Base-by-base conservation (phyloP, 2,329 filamentous ascomycete genomes). In the Paraconiothyrium brasiliense region DNA sequence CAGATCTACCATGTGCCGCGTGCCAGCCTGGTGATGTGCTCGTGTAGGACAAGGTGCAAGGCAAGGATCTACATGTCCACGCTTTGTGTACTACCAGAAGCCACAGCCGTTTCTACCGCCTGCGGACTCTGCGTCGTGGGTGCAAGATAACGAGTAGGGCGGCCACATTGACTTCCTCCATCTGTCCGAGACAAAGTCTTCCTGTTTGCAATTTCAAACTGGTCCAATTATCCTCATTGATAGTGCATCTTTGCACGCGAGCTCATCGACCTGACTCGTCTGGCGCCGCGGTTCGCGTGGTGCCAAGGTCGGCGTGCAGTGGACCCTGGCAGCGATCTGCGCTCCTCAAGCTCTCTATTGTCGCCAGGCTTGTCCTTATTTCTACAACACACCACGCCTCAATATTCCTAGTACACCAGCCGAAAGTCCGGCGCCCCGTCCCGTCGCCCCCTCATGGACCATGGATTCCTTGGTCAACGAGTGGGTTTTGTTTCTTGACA, bases 401-500 rank as follows among this genome's bases (percentile, higher is more conserved):
- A 63, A 65, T 70, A 69, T 61, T 61, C 16, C 58, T 63, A 65
- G 59, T 57, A 57, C 59, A 62, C 52, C 64, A 57, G 46, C 59
- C 63, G 59, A 63, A 37, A 30, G 39, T n/a, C 50, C 67, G 56
- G 69, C 64, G 62, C 59, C 54, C 56, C 57, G 50, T 59, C 59
- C 63, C 66, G 57, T 52, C 39, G 48, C 49, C 49, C 35, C 37
- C 67, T 61, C 66, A 73, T 74, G 70, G 71, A 60, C 54, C 59
- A 77, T 78, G 76, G 76, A 78, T 50, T 69, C 71, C 51, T 68
- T 75, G 57, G 56, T 71, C 62, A 73, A 72, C 60, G 67, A 75
- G 63, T 79, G 77, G 77, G 55, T 66, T 16, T 57, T 60, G 8
- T 77, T 79, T 63, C 57, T 80, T 62, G 70, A 76, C 57, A 67